A percentile compares a stretch with the other conserved stretches of the same genome.
These are phyloP conservation scores for Cryptosporidium xiaoi DNA, from an alignment of 169 alveolate species.

Conservation along the genomic window DNA sequence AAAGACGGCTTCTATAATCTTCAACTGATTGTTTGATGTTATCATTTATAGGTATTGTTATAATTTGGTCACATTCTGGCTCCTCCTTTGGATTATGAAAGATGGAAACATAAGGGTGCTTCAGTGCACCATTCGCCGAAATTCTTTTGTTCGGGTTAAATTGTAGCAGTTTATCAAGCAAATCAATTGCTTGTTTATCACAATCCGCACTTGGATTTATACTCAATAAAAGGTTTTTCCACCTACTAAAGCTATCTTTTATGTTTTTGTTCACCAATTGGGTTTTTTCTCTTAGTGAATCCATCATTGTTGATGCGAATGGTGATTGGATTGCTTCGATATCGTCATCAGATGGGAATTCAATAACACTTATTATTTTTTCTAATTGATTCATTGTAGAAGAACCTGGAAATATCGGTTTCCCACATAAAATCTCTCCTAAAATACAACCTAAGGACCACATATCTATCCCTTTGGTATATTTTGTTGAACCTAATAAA, in stretches of 20 bases:
- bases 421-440: slow-evolving; percentile 95
- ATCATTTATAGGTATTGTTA: slow-evolving; percentile 88
- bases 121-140: slow-evolving; percentile 93
- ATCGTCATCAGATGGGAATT: slow-evolving; percentile 92
- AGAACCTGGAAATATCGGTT: slow-evolving; percentile 98
- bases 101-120: slow-evolving; percentile 91
- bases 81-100: slow-evolving; percentile 93
- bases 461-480: slow-evolving; percentile 99
- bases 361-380: slow-evolving; percentile 92
- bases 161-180: slow-evolving; percentile 90
- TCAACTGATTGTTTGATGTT: slow-evolving; percentile 86
- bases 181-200: slow-evolving; percentile 90
- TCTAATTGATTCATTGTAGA: slow-evolving; percentile 97
- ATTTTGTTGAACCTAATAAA: slow-evolving; percentile 93
- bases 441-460: slow-evolving; percentile 99
- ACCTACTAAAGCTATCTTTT: slow-evolving; percentile 75
- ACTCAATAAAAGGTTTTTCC: slow-evolving; percentile 70
- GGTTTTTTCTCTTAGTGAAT: slow-evolving; percentile 77
- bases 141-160: slow-evolving; percentile 93
- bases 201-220: slow-evolving; percentile 55
- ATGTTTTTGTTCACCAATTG: slow-evolving; percentile 64
- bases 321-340: slow-evolving; percentile 90
- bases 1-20: slow-evolving; percentile 87
- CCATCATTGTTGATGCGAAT: slow-evolving; percentile 89
- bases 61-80: slow-evolving; percentile 85